Percentiles rank a stretch among this genome's conserved stretches.
These are phyloP conservation scores for Colletotrichum sp. DNA, from an alignment of 2,329 filamentous ascomycete species.

Conservation along the genomic window DNA sequence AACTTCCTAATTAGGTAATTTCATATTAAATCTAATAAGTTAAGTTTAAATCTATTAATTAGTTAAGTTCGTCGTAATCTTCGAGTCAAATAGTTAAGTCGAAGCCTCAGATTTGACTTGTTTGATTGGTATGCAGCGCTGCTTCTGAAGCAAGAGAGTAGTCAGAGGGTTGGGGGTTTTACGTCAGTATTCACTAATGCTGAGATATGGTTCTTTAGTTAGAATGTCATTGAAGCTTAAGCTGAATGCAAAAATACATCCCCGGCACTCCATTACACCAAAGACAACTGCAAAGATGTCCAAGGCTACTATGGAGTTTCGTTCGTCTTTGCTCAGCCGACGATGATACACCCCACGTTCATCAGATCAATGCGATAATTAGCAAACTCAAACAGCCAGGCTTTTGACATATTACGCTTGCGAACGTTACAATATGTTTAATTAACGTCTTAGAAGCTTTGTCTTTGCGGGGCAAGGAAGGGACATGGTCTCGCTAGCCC, in stretches of 20 bases:
- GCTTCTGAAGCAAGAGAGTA: background rate
- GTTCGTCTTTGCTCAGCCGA: background rate
- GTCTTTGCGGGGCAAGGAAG: background rate
- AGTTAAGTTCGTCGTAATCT: too few relatives aligned
- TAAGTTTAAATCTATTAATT: too few relatives aligned
- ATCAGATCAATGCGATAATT: background rate
- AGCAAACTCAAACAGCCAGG: rapidly evolving
- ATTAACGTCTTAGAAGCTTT: background rate
- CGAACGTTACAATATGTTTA: rapidly evolving
- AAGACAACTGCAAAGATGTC: background rate
- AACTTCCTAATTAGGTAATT: too few relatives aligned
- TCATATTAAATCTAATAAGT: too few relatives aligned
- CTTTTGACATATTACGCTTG: background rate
- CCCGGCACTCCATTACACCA: background rate
- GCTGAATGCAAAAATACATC: background rate
- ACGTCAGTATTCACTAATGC: background rate
- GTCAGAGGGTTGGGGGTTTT: background rate
- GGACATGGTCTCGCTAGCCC: background rate
- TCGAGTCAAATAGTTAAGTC: too few relatives aligned
- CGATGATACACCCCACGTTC: background rate
- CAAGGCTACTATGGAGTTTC: background rate
- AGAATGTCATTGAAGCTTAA: rapidly evolving
- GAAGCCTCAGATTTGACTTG: too few relatives aligned
- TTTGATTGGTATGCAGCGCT: too few relatives aligned
- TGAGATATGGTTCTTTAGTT: background rate